These are phyloP conservation scores for Monosporascus sp. DNA, from an alignment of 2,329 filamentous ascomycete species.

Conservation along the genomic window DNA sequence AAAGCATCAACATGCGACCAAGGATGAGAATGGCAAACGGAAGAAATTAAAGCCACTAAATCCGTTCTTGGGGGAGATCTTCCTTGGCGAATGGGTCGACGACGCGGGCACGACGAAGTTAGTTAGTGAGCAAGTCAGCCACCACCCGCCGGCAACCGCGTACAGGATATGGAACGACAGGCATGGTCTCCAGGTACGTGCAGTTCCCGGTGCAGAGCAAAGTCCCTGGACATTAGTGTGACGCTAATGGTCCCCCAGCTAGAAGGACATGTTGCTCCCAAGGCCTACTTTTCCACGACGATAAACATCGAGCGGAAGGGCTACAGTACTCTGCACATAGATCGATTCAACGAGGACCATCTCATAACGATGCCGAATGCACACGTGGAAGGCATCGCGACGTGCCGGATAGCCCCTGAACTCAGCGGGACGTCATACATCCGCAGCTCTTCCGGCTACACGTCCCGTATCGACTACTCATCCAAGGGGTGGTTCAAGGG, in stretches of 20 bases:
- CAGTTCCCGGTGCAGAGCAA: background rate
- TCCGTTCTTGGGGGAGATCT: constrained; percentile 91
- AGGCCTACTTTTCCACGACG: constrained; percentile 87
- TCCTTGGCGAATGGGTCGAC: constrained; percentile 86
- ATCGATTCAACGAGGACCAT: constrained; percentile 42
- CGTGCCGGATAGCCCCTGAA: constrained; percentile 82
- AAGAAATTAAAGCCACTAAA: constrained; percentile 94
- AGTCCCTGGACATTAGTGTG: background rate
- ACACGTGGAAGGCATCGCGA: constrained; percentile 90
- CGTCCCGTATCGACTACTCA: constrained; percentile 85
- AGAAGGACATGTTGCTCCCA: constrained; percentile 93
- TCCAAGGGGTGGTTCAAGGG: constrained; percentile 93
- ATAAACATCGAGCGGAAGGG: constrained; percentile 95
- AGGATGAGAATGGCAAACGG: constrained; percentile 75
- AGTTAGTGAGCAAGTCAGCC: constrained; percentile 89
- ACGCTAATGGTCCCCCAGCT: constrained; percentile 33
- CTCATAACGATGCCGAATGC: constrained; percentile 86
- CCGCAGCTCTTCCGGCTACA: constrained; percentile 77
- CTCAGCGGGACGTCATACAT: constrained; percentile 83
- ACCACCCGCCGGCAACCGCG: constrained; percentile 91
- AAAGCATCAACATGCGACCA: constrained; percentile 73
- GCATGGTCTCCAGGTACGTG: constrained; percentile 55
- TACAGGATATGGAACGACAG: constrained; percentile 87
- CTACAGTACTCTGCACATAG: constrained; percentile 73
- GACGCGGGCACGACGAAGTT: constrained; percentile 75